Evolutionary conservation across 106 monocot species (phyloP), one percentile per base, ranked within the genome.

Genomic region (Platanthera zijinensis): DNA sequence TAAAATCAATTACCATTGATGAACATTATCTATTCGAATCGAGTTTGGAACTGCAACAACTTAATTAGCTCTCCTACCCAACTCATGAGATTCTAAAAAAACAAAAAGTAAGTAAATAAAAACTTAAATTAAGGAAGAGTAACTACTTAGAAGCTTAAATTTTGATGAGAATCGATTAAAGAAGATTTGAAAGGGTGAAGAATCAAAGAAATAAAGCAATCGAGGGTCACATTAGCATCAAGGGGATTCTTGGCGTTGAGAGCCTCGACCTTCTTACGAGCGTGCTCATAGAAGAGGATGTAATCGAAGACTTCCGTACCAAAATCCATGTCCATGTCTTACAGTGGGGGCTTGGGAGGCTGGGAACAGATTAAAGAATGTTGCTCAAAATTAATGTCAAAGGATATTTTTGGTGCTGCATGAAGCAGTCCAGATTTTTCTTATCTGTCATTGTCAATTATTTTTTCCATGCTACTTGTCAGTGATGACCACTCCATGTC

Each of bases 221-320:
- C 48, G 72, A 18, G 5, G 45, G 76, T 86, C 75, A 83, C 94
- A 14, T 94, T 90, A 64, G 86, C 86, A 53, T 94, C 90, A 70
- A 79, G 85, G 30, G 94, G 94, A 68, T 94, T 85, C 75, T 81
- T 74, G 17, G 82, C 80, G 78, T 94, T 87, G 81, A 74, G 57
- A 66, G 79, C 68, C 80, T 94, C 88, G 28, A 86, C 78, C 52
- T 76, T 70, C 84, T 84, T 83, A 62, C 94, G 87, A 0, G 94
- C 85, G 70, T 85, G 80, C 75, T 94, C 88, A 76, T 89, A 89
- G 81, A 94, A 80, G 80, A 94, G 19, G 75, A 87, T 57, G 47
- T 87, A 75, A n/a, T 94, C 89, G 39, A 86, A 76, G 6, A 89
- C 94, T 78, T 30, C 62, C 75, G 57, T 74, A 2, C 71, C 77